Evolutionary conservation across 805 yeast species (phyloP), one percentile per base, ranked within the genome.

Genomic region (Hanseniaspora taiwanica): DNA sequence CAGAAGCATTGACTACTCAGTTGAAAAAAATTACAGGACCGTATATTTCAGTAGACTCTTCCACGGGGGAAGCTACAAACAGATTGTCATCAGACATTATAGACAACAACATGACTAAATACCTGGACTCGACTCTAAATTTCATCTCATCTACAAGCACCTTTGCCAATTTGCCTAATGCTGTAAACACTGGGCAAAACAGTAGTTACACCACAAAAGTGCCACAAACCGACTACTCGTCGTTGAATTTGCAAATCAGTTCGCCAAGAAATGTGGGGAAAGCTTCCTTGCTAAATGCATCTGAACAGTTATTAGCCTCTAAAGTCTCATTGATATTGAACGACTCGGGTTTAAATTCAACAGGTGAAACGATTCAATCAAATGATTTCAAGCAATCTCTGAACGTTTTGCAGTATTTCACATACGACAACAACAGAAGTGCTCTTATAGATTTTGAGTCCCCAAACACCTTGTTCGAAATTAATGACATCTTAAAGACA

Each of bases 401-500:
- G 19, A 46, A 49, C 18, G 37, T 56, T 3, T 45, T 65, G 8
- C 64, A 33, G 17, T 13, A 21, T 3, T 19, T 33, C 14, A 33
- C 19, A 12, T 18, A 64, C 42, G 48, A 54, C 9, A 67, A 66
- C 27, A 48, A 40, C 44, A 48, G 36, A 46, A 58, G 44, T 36
- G 46, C 40, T 2, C 14, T 29, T 13, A n/a, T 29, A n/a, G 33
- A 29, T 29, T 16, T n/a, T 18, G 18, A 29, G 10, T 29, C 33
- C 8, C 16, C 33, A 29, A 29, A 34, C 29, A 32, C 33, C 9
- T 35, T 37, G 3, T 27, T 44, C 4, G 43, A 49, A 18, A 46
- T 57, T 18, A 57, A 59, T 32, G 63, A 69, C 27, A 56, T 78
- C 48, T 63, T 79, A 2, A 53, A 54, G 42, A 46, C 71, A 17